Base-by-base conservation (phyloP, 192 early-diverging fungal genomes). In the Kappamyces sp. region DNA sequence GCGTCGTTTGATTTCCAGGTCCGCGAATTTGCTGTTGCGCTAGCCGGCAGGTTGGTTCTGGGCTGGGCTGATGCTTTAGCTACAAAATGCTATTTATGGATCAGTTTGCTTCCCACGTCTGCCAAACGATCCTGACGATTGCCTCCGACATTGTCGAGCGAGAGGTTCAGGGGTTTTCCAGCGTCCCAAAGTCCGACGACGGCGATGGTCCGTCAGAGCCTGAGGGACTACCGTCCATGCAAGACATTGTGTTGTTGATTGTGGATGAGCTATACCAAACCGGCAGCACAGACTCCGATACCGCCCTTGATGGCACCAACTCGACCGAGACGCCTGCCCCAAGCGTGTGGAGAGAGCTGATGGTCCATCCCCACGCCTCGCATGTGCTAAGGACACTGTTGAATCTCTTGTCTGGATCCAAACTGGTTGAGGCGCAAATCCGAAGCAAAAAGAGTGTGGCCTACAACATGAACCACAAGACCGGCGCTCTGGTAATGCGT, bases 81-180 rank as follows among this genome's bases (percentile, higher is more conserved):
- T 45, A 14, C 1, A 3, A 38, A 36, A 76, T 81, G 51, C 72
- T 94, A 40, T 88, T 90, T 35, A 75, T 81, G 12, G 90, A 94
- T 62, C 87, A 84, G 49, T 92, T 88, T 62, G 89, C 88, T 2
- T 92, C 90, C 0, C 91, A 94, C 59, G 90, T 90, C 0, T 80
- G 83, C 48, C 91, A 94, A 75, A 90, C 91, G 11, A 62, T 93
- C 12, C 65, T 93, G 45, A 75, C 79, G 5, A 62, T 90, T 3
- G 80, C 78, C 15, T 86, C 87, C 0, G 80, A 83, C 54, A 69
- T 87, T 47, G 77, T 91, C 5, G 90, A 91, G 53, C 76, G 84
- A 35, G 90, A 94, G 62, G 70, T 84, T 32, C 65, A 72, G 12
- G 41, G 68, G 31, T 50, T 45, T 42, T 45, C 45, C 33, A 32